These are phyloP conservation scores for Colletotrichum sp. DNA, from an alignment of 2,329 filamentous ascomycete species.

Conservation along the genomic window DNA sequence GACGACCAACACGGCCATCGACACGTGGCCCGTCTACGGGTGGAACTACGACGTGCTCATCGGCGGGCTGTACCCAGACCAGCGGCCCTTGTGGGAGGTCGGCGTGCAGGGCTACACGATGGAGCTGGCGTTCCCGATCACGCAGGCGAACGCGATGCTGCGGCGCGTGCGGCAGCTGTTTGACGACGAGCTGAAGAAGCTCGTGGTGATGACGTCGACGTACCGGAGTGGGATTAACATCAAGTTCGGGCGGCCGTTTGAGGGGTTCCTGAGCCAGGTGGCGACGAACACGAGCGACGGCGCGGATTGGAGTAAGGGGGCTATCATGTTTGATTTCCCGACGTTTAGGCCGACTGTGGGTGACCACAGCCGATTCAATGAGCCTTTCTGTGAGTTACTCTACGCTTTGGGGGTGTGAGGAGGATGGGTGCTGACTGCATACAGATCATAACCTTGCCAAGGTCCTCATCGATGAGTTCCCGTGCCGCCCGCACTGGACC, in stretches of 20 bases:
- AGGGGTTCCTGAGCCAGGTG: slow-evolving; percentile 53
- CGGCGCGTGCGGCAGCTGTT: slow-evolving; percentile 52
- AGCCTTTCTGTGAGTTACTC: slow-evolving; percentile 48
- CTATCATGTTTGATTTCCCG: slow-evolving; percentile 60
- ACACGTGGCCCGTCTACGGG: slow-evolving; percentile 53
- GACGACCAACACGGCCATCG: slow-evolving; percentile 45
- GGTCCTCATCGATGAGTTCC: slow-evolving; percentile 52
- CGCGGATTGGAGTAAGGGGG: slow-evolving; percentile 52
- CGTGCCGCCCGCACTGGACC: slow-evolving; percentile 57
- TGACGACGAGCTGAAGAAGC: slow-evolving; percentile 46
- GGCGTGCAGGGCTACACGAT: slow-evolving; percentile 51
- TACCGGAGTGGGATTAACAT: slow-evolving; percentile 58
- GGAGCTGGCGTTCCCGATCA: slow-evolving; percentile 56
- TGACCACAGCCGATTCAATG: slow-evolving; percentile 51
- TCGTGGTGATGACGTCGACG: slow-evolving; percentile 52
- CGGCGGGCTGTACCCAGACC: slow-evolving; percentile 52
- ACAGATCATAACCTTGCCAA: slow-evolving; percentile 48
- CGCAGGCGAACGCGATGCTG: slow-evolving; percentile 51
- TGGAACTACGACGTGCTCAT: slow-evolving; percentile 60
- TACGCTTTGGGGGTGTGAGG: not conserved
- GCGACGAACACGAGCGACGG: slow-evolving; percentile 51
- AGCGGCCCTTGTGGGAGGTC: slow-evolving; percentile 55
- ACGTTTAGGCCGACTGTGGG: slow-evolving; percentile 48
- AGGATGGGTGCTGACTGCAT: not conserved
- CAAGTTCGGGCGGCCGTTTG: slow-evolving; percentile 54